These are phyloP conservation scores for Aspergillus carlsbadensis DNA, from an alignment of 495 filamentous ascomycete species.

Conservation along the genomic window DNA sequence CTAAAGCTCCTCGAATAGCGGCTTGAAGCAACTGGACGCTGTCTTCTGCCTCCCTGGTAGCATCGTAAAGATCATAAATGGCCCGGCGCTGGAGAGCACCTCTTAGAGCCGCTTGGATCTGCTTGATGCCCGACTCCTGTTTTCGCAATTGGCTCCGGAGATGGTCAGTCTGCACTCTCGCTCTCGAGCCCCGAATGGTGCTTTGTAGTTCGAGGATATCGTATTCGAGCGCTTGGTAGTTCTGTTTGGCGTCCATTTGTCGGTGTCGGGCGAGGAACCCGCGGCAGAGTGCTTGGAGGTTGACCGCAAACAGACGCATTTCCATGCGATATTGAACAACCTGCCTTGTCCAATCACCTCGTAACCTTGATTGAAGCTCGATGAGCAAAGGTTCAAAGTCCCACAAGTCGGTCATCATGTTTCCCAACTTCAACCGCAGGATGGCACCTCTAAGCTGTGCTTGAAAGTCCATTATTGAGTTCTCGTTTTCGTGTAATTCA, in stretches of 20 bases:
- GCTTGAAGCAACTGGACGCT: constrained; percentile 69
- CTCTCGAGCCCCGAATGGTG: constrained; percentile 73
- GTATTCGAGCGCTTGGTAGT: constrained; percentile 67
- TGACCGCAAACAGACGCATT: constrained; percentile 73
- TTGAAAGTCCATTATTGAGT: constrained; percentile 74
- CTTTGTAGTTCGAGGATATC: constrained; percentile 82
- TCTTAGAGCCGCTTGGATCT: constrained; percentile 60
- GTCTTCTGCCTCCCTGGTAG: constrained; percentile 44
- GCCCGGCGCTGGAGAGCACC: constrained; percentile 56
- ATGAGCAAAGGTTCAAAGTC: constrained; percentile 75
- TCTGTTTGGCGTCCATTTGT: constrained; percentile 57
- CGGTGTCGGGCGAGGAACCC: constrained; percentile 74
- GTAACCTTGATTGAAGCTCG: constrained; percentile 78
- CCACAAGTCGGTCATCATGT: constrained; percentile 89
- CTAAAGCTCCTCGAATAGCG: constrained; percentile 57
- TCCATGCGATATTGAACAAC: constrained; percentile 73
- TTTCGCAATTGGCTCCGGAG: constrained; percentile 60
- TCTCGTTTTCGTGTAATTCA: constrained; percentile 75
- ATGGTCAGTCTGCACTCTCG: constrained; percentile 63
- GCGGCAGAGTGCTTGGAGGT: constrained; percentile 74
- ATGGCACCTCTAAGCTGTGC: constrained; percentile 82
- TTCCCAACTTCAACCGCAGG: constrained; percentile 71
- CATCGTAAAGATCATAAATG: constrained; percentile 46
- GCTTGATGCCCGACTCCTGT: constrained; percentile 56
- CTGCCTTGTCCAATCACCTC: constrained; percentile 77